Evolutionary conservation across 164 flowering plant genomes (phyloP).

Genomic region (Magnolia changhungtana): DNA sequence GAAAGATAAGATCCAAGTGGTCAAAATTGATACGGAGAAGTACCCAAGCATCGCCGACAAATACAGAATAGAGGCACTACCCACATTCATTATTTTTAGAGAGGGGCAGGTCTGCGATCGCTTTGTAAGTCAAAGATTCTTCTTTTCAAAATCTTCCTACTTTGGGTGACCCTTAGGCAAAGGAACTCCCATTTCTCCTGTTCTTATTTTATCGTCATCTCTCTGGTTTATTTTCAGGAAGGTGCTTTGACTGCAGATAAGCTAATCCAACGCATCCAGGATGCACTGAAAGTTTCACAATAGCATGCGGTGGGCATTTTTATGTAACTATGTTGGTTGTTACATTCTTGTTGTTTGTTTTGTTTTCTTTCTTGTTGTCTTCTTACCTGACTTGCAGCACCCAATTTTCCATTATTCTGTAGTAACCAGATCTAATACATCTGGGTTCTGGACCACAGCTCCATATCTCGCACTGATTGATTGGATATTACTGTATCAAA

Average conservation of each 20-base stretch:
- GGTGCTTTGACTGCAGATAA: slow-evolving; percentile 74
- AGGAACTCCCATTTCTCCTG: background rate
- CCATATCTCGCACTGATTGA: background rate
- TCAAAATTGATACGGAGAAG: slow-evolving; percentile 93
- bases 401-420: background rate
- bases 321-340: background rate
- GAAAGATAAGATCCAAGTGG: slow-evolving; percentile 71
- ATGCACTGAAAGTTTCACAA: slow-evolving; percentile 42
- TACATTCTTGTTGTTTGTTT: background rate
- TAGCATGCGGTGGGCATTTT: slow-evolving; percentile 28
- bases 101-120: slow-evolving; percentile 79
- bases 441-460: background rate
- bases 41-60: slow-evolving; percentile 72
- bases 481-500: background rate
- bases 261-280: slow-evolving; percentile 59
- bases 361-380: background rate
- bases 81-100: slow-evolving; percentile 85
- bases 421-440: background rate
- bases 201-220: background rate
- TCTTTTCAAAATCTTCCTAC: background rate
- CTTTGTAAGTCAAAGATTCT: slow-evolving; percentile 61
- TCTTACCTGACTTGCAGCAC: background rate
- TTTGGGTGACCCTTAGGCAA: background rate
- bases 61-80: slow-evolving; percentile 73
- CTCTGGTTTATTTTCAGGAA: slow-evolving; percentile 45